These are phyloP conservation scores for Stagonosporopsis chrysanthemi DNA, from an alignment of 2,329 filamentous ascomycete genomes.

Conservation along the genomic window DNA sequence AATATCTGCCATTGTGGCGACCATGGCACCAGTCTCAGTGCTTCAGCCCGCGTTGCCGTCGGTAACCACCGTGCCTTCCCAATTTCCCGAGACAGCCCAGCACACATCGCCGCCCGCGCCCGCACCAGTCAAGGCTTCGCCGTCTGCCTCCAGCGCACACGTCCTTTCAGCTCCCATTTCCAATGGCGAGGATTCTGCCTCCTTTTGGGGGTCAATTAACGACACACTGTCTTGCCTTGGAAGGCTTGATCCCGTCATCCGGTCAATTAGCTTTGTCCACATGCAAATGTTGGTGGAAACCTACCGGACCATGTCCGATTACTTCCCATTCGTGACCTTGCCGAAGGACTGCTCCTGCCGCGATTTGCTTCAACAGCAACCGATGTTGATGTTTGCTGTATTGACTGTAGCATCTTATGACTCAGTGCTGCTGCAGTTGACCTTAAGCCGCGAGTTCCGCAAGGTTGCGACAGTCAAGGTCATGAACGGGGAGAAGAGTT, in stretches of 20 bases:
- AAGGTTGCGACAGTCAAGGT: constrained; percentile 46
- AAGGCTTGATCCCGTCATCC: constrained; percentile 43
- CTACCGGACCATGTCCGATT: constrained; percentile 44
- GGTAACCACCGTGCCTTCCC: constrained; percentile 35
- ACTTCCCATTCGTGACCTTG: constrained; percentile 45
- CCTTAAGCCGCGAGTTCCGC: constrained; percentile 46
- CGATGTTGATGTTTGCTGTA: constrained; percentile 46
- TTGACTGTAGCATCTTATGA: constrained; percentile 46
- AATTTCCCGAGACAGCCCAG: constrained; percentile 30
- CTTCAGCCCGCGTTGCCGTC: constrained; percentile 29
- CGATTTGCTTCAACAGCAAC: constrained; percentile 41
- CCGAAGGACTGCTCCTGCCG: constrained; percentile 38
- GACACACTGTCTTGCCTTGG: constrained; percentile 42
- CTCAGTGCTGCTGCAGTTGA: constrained; percentile 38
- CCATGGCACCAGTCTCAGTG: constrained; percentile 33
- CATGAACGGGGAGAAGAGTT: constrained; percentile 47
- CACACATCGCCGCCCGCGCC: constrained; percentile 26
- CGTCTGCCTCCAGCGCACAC: constrained; percentile 25
- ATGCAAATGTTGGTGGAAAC: constrained; percentile 45
- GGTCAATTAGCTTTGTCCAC: constrained; percentile 45
- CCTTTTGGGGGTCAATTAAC: constrained; percentile 47
- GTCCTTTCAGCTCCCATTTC: constrained; percentile 36
- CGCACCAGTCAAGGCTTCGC: constrained; percentile 25
- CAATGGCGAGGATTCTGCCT: constrained; percentile 34
- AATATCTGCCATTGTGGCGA: constrained; percentile 42